Conservation (phyloP, 2,329 filamentous ascomycete species). For the Aspergillus sp. region DNA sequence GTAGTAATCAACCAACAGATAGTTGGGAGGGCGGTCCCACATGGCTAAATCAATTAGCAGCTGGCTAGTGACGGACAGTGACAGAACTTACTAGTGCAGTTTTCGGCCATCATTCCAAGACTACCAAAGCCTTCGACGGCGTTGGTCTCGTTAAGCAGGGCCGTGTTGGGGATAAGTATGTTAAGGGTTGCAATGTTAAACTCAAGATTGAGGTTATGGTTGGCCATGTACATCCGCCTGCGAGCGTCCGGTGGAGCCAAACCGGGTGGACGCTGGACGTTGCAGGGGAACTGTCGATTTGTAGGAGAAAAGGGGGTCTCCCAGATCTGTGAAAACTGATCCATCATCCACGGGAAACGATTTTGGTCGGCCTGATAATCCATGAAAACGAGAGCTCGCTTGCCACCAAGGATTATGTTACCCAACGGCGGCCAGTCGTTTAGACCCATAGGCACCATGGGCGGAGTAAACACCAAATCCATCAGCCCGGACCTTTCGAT, state of each 20-base stretch:
- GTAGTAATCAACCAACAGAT: constrained; percentile 84
- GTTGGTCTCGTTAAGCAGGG: constrained; percentile 71
- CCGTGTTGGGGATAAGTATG: constrained; percentile 70
- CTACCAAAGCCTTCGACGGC: constrained; percentile 64
- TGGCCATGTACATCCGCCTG: constrained; percentile 74
- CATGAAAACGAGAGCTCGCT: constrained; percentile 77
- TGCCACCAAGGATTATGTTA: constrained; percentile 68
- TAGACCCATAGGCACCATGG: constrained; percentile 67
- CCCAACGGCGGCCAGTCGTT: constrained; percentile 82
- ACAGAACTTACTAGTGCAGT: constrained; percentile 54
- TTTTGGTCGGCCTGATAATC: constrained; percentile 82
- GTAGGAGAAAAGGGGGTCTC: constrained; percentile 83
- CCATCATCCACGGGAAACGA: constrained; percentile 77
- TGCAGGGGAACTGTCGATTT: constrained; percentile 72
- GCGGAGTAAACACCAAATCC: constrained; percentile 71
- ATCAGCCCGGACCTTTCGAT: constrained; percentile 72
- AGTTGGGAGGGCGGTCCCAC: constrained; percentile 72
- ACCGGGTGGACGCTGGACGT: constrained; percentile 70
- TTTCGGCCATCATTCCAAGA: constrained; percentile 62
- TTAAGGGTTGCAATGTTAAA: constrained; percentile 64
- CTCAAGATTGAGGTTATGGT: constrained; percentile 86
- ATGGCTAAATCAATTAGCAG: constrained; percentile 31
- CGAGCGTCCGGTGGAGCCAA: constrained; percentile 55
- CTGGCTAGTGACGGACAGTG: too few species aligned
- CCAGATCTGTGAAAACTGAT: constrained; percentile 87